A percentile compares a stretch with the other conserved stretches of the same genome.
Conservation (phyloP, 177 flowering plant species). For the Telopea speciosissima region DNA sequence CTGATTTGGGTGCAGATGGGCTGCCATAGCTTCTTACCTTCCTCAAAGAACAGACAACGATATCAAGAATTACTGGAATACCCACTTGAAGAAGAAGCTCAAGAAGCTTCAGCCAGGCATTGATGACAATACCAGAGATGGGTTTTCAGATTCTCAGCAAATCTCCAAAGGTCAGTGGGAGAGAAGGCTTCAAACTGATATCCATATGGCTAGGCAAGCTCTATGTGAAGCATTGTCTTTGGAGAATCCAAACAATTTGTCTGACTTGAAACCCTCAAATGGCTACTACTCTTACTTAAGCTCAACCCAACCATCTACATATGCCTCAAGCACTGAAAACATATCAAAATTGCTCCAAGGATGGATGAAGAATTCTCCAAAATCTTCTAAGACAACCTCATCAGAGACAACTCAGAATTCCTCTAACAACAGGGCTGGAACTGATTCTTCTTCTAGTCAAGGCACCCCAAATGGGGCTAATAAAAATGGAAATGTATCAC, state of each 20-base stretch:
- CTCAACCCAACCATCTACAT: slow-evolving; percentile 20
- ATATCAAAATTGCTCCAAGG: slow-evolving; percentile 55
- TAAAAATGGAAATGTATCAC: slow-evolving; percentile 11
- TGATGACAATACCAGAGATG: slow-evolving; percentile 22
- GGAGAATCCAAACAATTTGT: slow-evolving; percentile 21
- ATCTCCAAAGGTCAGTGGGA: slow-evolving; percentile 76
- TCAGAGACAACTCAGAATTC: slow-evolving; percentile 18
- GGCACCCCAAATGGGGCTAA: slow-evolving; percentile 19
- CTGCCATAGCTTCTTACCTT: slow-evolving; percentile 91
- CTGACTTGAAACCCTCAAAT: slow-evolving; percentile 8
- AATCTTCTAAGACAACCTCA: slow-evolving; percentile 14
- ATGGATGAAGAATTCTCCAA: slow-evolving; percentile 51
- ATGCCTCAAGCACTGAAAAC: slow-evolving; percentile 69
- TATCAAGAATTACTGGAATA: slow-evolving; percentile 87
- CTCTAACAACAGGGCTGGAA: slow-evolving; percentile 3
- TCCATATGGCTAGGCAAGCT: slow-evolving; percentile 68
- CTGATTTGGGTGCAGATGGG: slow-evolving; percentile 59
- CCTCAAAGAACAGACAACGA: slow-evolving; percentile 93
- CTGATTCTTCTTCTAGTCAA: slow-evolving; percentile 29
- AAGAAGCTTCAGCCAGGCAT: slow-evolving; percentile 38
- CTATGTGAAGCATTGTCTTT: slow-evolving; percentile 58
- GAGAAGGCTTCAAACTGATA: slow-evolving; percentile 78
- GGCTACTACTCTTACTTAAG: background rate
- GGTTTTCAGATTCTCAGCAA: slow-evolving; percentile 19
- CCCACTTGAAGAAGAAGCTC: slow-evolving; percentile 84